Evolutionary conservation across 805 yeast species (phyloP), one percentile per base, ranked within the genome.

Genomic region (Candida sphagnicola): DNA sequence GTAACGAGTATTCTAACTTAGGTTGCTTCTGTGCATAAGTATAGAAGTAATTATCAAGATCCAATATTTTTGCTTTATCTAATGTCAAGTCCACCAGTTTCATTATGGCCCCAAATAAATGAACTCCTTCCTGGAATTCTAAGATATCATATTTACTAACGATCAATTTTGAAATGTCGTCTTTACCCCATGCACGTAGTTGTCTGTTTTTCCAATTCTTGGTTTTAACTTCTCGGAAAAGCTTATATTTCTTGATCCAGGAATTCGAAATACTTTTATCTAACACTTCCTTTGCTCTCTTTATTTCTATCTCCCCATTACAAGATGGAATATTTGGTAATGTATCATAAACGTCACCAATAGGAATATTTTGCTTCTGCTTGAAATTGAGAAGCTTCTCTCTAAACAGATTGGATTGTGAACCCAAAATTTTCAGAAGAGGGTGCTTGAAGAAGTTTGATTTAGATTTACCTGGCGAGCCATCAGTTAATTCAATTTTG

Each of bases 11-110:
- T 4, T 54, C 56, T 38, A 71, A 65, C 34, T 59, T 67, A 0
- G 88, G 87, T 41, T 78, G 77, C 1, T 74, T 72, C 43, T 77
- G 61, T 4, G 67, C 70, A 35, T 56, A 51, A 0, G 56, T 54
- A 31, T 50, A 47, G n/a, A 69, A 47, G 37, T 66, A 69, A 23
- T 62, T 46, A 37, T 67, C 65, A n/a, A 69, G 43, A 40, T 68
- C 65, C 3, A 46, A 49, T n/a, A 64, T 44, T 10, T 48, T 38
- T 1, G 68, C 56, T 26, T 49, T 47, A 18, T 54, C 54, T 2
- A 68, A 39, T 4, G 48, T 41, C 13, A 67, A 42, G 39, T 67
- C 65, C 18, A 67, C 45, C 23, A 59, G 57, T 24, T 42, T 49
- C 40, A 67, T 55, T 4, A 55, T 38, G 1, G 56, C 59, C 4